A percentile compares a stretch with the other conserved stretches of the same genome.
Evolutionary conservation across 2,329 filamentous ascomycete species (phyloP).

Genomic region (Cytospora leucostoma): DNA sequence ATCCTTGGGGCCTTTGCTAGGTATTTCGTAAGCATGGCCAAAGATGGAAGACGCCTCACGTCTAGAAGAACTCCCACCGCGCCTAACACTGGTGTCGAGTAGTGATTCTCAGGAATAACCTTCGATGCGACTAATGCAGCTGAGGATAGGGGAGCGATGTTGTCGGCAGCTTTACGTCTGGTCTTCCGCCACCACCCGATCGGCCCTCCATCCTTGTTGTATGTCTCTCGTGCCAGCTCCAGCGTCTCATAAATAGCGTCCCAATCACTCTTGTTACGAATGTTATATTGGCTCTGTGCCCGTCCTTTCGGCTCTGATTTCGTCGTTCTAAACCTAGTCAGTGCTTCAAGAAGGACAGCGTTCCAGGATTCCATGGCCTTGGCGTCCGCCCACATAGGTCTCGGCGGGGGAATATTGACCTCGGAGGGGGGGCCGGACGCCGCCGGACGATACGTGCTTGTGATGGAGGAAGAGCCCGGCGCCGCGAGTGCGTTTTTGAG

Average conservation of each 20-base stretch:
- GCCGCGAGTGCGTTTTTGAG: background rate
- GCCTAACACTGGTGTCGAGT: slow-evolving; percentile 17
- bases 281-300: background rate
- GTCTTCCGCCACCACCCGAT: background rate
- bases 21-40: background rate
- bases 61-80: slow-evolving; percentile 19
- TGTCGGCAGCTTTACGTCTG: slow-evolving; percentile 18
- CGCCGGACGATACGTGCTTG: background rate
- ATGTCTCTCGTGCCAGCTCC: slow-evolving; percentile 8
- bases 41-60: slow-evolving; percentile 4
- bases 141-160: slow-evolving; percentile 7
- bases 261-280: slow-evolving; percentile 10
- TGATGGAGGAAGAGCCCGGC: background rate
- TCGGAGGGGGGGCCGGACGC: background rate
- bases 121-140: background rate
- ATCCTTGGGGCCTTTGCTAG: background rate
- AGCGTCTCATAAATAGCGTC: slow-evolving; percentile 11
- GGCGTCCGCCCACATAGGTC: background rate
- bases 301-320: background rate
- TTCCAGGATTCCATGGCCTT: background rate
- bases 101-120: slow-evolving; percentile 2
- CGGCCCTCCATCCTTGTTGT: slow-evolving; percentile 7
- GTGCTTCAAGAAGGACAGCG: background rate
- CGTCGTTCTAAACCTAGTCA: background rate
- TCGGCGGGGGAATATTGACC: background rate